These are phyloP conservation scores for Penicillium cosmopolitanum DNA, from an alignment of 495 filamentous ascomycete species.

Conservation along the genomic window DNA sequence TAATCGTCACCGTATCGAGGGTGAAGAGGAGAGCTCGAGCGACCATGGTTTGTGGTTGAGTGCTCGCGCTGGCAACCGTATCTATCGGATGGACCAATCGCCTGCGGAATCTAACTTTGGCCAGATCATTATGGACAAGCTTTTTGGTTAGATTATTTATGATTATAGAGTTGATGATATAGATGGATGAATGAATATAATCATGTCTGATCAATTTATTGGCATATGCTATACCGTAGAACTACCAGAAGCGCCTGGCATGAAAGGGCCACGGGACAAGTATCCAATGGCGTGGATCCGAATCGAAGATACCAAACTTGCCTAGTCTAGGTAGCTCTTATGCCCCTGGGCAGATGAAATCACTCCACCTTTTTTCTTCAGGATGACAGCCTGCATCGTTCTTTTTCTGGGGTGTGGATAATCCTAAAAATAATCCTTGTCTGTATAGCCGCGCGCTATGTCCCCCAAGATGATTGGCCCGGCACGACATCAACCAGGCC, in stretches of 20 bases:
- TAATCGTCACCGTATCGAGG: conserved; percentile 60
- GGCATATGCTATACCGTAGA: too few relatives aligned
- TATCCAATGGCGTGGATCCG: not conserved
- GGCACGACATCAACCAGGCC: not conserved
- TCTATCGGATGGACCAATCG: conserved; percentile 65
- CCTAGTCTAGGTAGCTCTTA: not conserved
- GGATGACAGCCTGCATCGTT: not conserved
- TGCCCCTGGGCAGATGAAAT: not conserved
- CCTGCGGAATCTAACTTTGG: conserved; percentile 49
- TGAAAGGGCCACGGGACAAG: not conserved
- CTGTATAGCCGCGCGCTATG: not conserved
- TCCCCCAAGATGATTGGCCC: not conserved
- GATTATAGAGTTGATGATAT: conserved; percentile 2
- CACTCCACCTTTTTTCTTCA: not conserved
- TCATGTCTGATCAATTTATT: not conserved
- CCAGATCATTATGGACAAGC: conserved; percentile 42
- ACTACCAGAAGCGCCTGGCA: too few relatives aligned
- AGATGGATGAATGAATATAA: conserved; percentile 1
- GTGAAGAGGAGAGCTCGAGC: conserved; percentile 56
- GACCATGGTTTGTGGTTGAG: conserved; percentile 80
- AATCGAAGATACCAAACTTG: not conserved
- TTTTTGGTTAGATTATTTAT: conserved; percentile 36
- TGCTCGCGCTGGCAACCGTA: conserved; percentile 69
- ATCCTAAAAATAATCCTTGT: conserved; percentile 1
- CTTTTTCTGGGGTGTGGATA: not conserved